Evolutionary conservation across 495 filamentous ascomycete genomes (phyloP), one percentile per base, ranked within the genome.

Genomic region (Penicillium subrubescens): DNA sequence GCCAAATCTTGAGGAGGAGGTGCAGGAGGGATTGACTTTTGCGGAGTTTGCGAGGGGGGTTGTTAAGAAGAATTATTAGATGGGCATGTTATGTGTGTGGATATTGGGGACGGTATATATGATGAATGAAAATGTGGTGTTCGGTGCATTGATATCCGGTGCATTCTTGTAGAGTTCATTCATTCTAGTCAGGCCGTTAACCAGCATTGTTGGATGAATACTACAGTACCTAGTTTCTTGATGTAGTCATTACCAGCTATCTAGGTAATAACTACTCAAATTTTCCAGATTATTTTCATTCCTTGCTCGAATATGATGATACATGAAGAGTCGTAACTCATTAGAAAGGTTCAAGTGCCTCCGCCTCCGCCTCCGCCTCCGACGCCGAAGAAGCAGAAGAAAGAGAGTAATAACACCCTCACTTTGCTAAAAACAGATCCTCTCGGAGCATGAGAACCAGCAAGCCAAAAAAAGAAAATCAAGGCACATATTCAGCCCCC

Each of bases 1-100:
- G 82, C 95, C 95, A 44, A 96, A 97, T 81, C 75, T 99, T 52
- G 89, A 86, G 57, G 95, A 97, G 68, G 86, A 89, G 79, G 92
- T 99, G 17, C 83, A 88, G 71, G 80, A 83, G 65, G 88, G 90
- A 27, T 84, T 88, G 54, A 88, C 81, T 46, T 98, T 98, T 83
- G 95, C 90, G 33, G 87, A 90, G 69, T 96, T 98, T 84, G 93
- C 93, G 21, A 88, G 86, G 76, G 90, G 88, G 44, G 88, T 97
- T 70, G 88, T 97, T 61, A 84, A 86, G 68, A 91, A 86, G 82
- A 95, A 94, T 75, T 92, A 91, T 39, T 81, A 74, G 14, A 10
- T 25, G 0, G 46, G 14, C 7, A 31, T 12, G 14, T 2, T 11
- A 10, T 11, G 23, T 21, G 8, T 7, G 21, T 27, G 8, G n/a